Conservation (phyloP, 2,329 filamentous ascomycete species). For the Claviceps pazoutovae region DNA sequence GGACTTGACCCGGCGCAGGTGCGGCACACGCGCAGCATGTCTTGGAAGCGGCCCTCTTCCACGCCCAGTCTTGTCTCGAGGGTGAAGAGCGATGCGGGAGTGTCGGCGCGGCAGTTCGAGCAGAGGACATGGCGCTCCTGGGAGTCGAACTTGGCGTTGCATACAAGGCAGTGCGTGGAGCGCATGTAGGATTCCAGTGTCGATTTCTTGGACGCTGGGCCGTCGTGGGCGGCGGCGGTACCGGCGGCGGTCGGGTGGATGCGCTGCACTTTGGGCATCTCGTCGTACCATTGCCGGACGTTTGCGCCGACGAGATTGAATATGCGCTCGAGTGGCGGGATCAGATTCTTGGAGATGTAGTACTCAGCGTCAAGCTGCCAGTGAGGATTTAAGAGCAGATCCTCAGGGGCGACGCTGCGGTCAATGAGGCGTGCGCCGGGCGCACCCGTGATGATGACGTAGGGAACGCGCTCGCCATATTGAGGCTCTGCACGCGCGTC, state of each 20-base stretch:
- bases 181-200: conserved; percentile 94
- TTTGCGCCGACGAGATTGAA: conserved; percentile 94
- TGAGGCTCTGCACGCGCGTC: conserved; percentile 83
- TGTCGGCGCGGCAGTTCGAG: conserved; percentile 35
- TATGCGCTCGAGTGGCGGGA: conserved; percentile 87
- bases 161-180: conserved; percentile 65
- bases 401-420: conserved; percentile 78
- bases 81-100: conserved; percentile 46
- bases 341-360: conserved; percentile 91
- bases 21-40: conserved; percentile 61
- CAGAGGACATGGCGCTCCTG: conserved; percentile 36
- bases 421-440: conserved; percentile 78
- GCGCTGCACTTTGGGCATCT: conserved; percentile 84
- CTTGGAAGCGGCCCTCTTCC: conserved; percentile 48
- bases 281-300: conserved; percentile 82
- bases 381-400: conserved; percentile 61
- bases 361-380: conserved; percentile 84
- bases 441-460: conserved; percentile 80
- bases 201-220: conserved; percentile 33
- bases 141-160: conserved; percentile 24
- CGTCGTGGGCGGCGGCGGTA: conserved; percentile 5
- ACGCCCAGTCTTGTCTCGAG: conserved; percentile 48
- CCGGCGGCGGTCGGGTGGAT: conserved; percentile 30
- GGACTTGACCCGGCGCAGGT: conserved; percentile 63
- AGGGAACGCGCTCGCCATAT: conserved; percentile 88